phyloP scores from a whole-genome alignment of 352 stramenopile genomes.

The Globisporangium iwayamae region DNA sequence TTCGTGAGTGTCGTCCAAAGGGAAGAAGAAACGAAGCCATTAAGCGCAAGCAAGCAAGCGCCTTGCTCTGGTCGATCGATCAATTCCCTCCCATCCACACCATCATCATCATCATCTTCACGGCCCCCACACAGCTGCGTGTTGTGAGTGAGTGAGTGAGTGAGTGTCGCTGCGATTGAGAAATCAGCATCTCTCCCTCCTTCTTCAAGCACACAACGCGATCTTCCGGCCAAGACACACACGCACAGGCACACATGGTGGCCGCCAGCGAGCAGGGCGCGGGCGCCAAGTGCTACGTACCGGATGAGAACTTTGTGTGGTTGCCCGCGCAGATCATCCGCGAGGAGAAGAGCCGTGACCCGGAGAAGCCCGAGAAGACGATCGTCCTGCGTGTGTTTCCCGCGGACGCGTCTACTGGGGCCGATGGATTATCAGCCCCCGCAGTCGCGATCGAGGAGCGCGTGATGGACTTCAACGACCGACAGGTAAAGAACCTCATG shows the following conservation, averaged over 20 bases:
- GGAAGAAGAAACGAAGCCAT: constrained; percentile 1
- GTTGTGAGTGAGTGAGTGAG: background rate
- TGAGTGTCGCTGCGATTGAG: background rate
- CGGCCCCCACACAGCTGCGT: background rate
- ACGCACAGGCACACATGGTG: background rate
- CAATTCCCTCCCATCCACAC: background rate
- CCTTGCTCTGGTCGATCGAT: background rate
- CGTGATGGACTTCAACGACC: constrained; percentile 74
- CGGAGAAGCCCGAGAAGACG: constrained; percentile 55
- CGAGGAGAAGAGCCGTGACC: constrained; percentile 47
- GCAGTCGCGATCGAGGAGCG: constrained; percentile 43
- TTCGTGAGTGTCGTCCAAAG: constrained; percentile 1
- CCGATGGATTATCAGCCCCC: constrained; percentile 14
- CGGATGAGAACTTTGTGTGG: constrained; percentile 75
- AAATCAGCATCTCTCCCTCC: constrained; percentile 1
- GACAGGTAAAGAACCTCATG: constrained; percentile 57
- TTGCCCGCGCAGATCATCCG: constrained; percentile 69
- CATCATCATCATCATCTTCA: background rate
- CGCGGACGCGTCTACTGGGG: constrained; percentile 12
- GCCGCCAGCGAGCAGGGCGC: constrained; percentile 22
- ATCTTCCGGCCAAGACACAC: background rate
- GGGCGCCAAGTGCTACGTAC: constrained; percentile 80
- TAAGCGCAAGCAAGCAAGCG: background rate
- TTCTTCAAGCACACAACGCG: constrained; percentile 7
- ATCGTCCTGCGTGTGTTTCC: constrained; percentile 50